Percentiles rank a stretch among this genome's conserved stretches.
phyloP scores from a whole-genome alignment of 495 filamentous ascomycete species.

The Sabuloglossum arenarium region DNA sequence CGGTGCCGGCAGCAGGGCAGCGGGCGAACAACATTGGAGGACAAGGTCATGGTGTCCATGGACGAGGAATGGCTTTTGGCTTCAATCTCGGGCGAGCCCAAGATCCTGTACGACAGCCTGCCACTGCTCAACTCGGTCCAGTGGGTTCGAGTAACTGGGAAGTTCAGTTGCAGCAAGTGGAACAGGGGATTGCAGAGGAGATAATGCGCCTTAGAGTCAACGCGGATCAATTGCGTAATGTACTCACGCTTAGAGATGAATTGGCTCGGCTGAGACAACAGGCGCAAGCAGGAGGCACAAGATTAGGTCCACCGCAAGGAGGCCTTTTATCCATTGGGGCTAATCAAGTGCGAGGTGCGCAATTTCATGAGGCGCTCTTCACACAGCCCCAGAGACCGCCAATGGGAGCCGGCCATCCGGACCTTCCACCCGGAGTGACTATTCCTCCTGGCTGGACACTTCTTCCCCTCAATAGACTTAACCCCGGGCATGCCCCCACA shows the following conservation, averaged over 20 bases:
- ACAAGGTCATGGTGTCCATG: not conserved
- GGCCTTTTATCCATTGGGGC: not conserved
- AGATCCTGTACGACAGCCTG: not conserved
- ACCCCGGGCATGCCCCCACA: not conserved
- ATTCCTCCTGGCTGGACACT: conserved; percentile 63
- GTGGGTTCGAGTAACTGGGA: conserved; percentile 20
- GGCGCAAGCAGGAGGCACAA: not conserved
- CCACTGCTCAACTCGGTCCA: not conserved
- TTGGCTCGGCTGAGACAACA: conserved; percentile 32
- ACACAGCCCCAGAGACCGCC: conserved; percentile 19
- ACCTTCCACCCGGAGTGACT: conserved; percentile 48
- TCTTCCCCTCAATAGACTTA: conserved; percentile 35
- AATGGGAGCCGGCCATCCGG: conserved; percentile 40
- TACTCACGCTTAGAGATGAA: conserved; percentile 39
- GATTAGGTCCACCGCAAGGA: not conserved
- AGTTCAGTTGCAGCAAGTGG: conserved; percentile 37
- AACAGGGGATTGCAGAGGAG: conserved; percentile 45
- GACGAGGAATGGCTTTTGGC: conserved; percentile 2
- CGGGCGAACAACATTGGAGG: conserved; percentile 15
- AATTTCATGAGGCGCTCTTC: conserved; percentile 14
- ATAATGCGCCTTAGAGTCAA: conserved; percentile 30
- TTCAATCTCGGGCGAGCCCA: conserved; percentile 4
- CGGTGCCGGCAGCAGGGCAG: conserved; percentile 3
- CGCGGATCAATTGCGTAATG: conserved; percentile 32
- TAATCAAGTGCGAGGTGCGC: conserved; percentile 6